These are phyloP conservation scores for Yamadazyma buinensis DNA, from an alignment of 1,139 yeast species.

Conservation along the genomic window DNA sequence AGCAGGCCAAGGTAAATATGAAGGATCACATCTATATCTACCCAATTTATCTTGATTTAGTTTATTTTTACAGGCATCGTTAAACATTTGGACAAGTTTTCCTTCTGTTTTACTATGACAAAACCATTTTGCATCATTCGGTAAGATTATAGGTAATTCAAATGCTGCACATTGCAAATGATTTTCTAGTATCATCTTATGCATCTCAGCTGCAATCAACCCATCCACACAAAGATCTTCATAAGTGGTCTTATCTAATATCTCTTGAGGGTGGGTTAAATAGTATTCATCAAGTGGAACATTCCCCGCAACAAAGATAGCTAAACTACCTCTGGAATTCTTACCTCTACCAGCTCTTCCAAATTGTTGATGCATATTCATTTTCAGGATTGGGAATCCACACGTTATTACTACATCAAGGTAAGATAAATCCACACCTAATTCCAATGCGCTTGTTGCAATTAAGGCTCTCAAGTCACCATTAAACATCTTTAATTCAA, in stretches of 20 bases:
- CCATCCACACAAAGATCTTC: slow-evolving; percentile 45
- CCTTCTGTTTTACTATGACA: slow-evolving; percentile 30
- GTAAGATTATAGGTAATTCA: slow-evolving; percentile 62
- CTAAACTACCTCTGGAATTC: slow-evolving; percentile 60
- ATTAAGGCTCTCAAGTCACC: slow-evolving; percentile 83
- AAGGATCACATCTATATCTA: slow-evolving; percentile 55
- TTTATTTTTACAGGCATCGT: slow-evolving; percentile 38
- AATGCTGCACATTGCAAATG: slow-evolving; percentile 95
- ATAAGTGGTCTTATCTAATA: slow-evolving; percentile 43
- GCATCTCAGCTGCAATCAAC: slow-evolving; percentile 32
- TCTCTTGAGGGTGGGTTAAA: slow-evolving; percentile 61
- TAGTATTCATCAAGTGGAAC: slow-evolving; percentile 87
- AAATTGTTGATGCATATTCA: slow-evolving; percentile 90
- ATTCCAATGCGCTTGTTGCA: slow-evolving; percentile 91
- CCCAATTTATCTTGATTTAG: slow-evolving; percentile 48
- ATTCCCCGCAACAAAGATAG: slow-evolving; percentile 77
- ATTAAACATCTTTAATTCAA: slow-evolving; percentile 85
- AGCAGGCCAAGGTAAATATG: slow-evolving; percentile 79
- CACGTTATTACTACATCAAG: slow-evolving; percentile 88
- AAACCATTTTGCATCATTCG: slow-evolving; percentile 57
- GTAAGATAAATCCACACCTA: slow-evolving; percentile 92
- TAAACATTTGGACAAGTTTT: slow-evolving; percentile 30
- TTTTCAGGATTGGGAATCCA: slow-evolving; percentile 85
- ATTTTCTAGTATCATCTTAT: slow-evolving; percentile 54
- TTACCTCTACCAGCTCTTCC: slow-evolving; percentile 92